phyloP scores from a whole-genome alignment of 352 stramenopile genomes.

The Pythium dissimile region DNA sequence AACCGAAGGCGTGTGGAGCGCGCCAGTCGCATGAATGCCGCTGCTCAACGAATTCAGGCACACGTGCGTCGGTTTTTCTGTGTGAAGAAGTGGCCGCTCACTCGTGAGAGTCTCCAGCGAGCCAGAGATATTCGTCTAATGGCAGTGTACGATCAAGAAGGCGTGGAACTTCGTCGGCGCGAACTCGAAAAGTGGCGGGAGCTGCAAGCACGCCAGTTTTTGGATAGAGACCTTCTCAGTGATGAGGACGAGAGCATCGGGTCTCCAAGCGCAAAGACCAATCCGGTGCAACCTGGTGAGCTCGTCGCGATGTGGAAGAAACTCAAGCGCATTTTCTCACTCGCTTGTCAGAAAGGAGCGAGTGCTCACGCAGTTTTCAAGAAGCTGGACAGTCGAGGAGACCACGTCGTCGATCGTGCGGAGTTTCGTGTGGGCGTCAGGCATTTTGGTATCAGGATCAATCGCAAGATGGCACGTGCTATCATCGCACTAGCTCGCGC shows the following conservation, averaged over 20 bases:
- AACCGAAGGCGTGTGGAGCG: background rate
- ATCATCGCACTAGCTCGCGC: slow-evolving; percentile 58
- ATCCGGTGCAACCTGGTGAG: slow-evolving; percentile 13
- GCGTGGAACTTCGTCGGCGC: background rate
- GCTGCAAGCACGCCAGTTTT: too few species aligned
- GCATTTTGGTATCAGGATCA: slow-evolving; percentile 48
- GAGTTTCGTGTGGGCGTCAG: slow-evolving; percentile 50
- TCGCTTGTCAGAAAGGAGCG: slow-evolving; percentile 25
- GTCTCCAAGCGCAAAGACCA: slow-evolving; percentile 11
- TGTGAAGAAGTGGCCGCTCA: slow-evolving; percentile 20
- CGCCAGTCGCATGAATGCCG: background rate
- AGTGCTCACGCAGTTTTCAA: slow-evolving; percentile 28
- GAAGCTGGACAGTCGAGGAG: slow-evolving; percentile 42
- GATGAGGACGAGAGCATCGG: background rate
- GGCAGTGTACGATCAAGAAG: slow-evolving; percentile 34
- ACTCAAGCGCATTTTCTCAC: slow-evolving; percentile 42
- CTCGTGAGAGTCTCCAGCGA: slow-evolving; percentile 13
- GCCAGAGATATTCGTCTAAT: slow-evolving; percentile 28
- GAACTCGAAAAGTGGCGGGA: too few species aligned
- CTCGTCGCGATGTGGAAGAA: slow-evolving; percentile 50
- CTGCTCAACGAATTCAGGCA: slow-evolving; percentile 30
- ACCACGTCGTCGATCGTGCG: slow-evolving; percentile 58
- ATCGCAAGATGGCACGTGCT: slow-evolving; percentile 60
- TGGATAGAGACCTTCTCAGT: background rate
- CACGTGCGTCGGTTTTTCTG: slow-evolving; percentile 27